These are phyloP conservation scores for Aquilaria malaccensis DNA, from an alignment of 345 rosid genomes.

Conservation along the genomic window DNA sequence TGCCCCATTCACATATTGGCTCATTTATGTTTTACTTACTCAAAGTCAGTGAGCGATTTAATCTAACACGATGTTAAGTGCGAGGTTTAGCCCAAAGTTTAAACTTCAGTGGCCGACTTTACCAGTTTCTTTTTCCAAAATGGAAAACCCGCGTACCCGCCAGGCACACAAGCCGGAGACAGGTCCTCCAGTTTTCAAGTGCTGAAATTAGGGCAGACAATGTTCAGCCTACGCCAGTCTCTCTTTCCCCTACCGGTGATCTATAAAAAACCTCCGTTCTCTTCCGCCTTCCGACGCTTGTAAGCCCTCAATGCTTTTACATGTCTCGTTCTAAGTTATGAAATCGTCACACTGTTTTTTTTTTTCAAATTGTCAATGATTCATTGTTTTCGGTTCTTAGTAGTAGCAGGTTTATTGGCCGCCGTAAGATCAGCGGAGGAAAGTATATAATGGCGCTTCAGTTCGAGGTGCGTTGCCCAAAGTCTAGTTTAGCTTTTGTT, in stretches of 20 bases:
- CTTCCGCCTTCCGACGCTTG: not conserved
- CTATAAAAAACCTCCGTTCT: not conserved
- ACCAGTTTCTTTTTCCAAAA: not conserved
- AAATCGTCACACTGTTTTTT: not conserved
- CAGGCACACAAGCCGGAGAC: not conserved
- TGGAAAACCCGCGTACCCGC: conserved; percentile 2
- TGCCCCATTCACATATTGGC: too few species aligned
- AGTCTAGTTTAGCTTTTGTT: too few species aligned
- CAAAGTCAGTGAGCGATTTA: too few species aligned
- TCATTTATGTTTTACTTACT: too few species aligned
- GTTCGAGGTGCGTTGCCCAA: conserved; percentile 19
- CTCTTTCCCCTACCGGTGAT: not conserved
- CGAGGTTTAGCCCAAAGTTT: too few species aligned
- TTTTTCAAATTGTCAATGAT: not conserved
- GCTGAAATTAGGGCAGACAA: not conserved
- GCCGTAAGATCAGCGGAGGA: not conserved
- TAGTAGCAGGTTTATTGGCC: not conserved
- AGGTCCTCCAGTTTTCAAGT: not conserved
- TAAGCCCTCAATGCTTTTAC: too few species aligned
- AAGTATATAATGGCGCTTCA: conserved; percentile 28
- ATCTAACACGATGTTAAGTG: too few species aligned
- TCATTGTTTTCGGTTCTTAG: not conserved
- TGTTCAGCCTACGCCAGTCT: not conserved
- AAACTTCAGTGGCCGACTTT: too few species aligned
- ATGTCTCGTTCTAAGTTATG: not conserved